Evolutionary conservation across 768 basidiomycete species (phyloP).

Genomic region (Sporobolomyces phaffii): DNA sequence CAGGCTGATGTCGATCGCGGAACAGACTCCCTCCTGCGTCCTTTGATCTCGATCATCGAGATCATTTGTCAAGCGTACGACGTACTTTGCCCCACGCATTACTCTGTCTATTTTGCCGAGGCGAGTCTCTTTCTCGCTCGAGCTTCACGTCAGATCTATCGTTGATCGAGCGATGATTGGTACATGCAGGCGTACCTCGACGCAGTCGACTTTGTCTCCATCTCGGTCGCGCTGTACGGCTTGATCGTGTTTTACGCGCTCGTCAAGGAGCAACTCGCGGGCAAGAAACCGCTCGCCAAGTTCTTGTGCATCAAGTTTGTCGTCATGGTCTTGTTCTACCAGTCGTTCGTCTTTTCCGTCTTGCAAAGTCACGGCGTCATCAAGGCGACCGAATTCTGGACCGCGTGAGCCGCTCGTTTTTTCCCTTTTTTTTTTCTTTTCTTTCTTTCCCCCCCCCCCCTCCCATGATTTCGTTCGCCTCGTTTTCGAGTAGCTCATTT

Average conservation of each 20-base stretch:
- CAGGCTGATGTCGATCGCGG: no score
- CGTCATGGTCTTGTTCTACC: conserved; percentile 55
- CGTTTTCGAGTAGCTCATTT: neutral
- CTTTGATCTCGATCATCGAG: conserved; percentile 49
- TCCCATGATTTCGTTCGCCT: no score
- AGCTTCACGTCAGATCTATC: no score
- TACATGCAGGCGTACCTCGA: conserved; percentile 62
- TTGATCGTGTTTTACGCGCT: conserved; percentile 50
- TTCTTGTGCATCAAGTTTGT: conserved; percentile 55
- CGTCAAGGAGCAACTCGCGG: conserved; percentile 64
- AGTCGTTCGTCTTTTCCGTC: conserved; percentile 65
- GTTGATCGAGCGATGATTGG: no score
- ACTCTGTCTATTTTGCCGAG: conserved; percentile 42
- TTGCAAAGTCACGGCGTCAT: conserved; percentile 63
- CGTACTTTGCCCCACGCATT: conserved; percentile 57
- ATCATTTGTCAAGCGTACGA: conserved; percentile 67
- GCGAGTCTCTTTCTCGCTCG: conserved; percentile 31
- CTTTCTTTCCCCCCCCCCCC: no score
- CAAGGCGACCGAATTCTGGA: conserved; percentile 53
- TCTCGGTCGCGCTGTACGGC: conserved; percentile 82
- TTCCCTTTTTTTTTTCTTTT: no score
- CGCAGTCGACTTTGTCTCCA: conserved; percentile 70
- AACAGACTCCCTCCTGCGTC: conserved; percentile 32
- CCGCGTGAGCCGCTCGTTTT: neutral
- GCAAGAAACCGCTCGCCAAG: conserved; percentile 70